Evolutionary conservation across 2,329 filamentous ascomycete species (phyloP).

Genomic region (Colletotrichum orbiculare): DNA sequence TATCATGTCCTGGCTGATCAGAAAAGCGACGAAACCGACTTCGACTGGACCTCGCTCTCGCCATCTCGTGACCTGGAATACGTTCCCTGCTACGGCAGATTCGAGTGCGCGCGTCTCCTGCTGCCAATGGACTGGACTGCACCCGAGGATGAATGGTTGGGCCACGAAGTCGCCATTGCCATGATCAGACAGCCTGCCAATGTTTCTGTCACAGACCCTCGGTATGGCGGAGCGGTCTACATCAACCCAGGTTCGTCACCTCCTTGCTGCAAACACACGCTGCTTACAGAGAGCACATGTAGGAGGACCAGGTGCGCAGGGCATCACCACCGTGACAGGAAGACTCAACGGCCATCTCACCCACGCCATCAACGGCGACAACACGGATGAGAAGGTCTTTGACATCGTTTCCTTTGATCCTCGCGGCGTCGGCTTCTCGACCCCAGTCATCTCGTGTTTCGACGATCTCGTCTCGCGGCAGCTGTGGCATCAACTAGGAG

Average conservation of each 20-base stretch:
- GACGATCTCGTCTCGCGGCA: conserved; percentile 8
- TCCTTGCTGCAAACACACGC: neutral
- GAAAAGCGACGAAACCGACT: conserved; percentile 31
- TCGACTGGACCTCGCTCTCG: conserved; percentile 49
- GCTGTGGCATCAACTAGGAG: conserved; percentile 12
- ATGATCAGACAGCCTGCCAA: conserved; percentile 53
- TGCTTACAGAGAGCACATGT: neutral
- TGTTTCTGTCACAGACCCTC: conserved; percentile 48
- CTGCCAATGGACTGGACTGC: conserved; percentile 55
- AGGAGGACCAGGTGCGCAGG: conserved; percentile 11
- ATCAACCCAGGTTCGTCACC: conserved; percentile 51
- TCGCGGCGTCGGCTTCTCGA: conserved; percentile 49
- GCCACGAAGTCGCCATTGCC: conserved; percentile 50
- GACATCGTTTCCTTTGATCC: conserved; percentile 61
- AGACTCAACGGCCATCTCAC: neutral
- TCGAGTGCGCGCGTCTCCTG: conserved; percentile 54
- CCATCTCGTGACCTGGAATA: conserved; percentile 50
- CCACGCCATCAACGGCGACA: conserved; percentile 2
- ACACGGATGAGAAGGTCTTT: conserved; percentile 51
- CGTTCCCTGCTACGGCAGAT: conserved; percentile 51
- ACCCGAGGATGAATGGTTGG: conserved; percentile 36
- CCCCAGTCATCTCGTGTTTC: conserved; percentile 13
- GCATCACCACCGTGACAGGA: conserved; percentile 1
- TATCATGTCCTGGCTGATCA: neutral
- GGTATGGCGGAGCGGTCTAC: conserved; percentile 55